These are phyloP conservation scores for Psidium friedrichsthalianum DNA, from an alignment of 345 rosid genomes.

Conservation along the genomic window DNA sequence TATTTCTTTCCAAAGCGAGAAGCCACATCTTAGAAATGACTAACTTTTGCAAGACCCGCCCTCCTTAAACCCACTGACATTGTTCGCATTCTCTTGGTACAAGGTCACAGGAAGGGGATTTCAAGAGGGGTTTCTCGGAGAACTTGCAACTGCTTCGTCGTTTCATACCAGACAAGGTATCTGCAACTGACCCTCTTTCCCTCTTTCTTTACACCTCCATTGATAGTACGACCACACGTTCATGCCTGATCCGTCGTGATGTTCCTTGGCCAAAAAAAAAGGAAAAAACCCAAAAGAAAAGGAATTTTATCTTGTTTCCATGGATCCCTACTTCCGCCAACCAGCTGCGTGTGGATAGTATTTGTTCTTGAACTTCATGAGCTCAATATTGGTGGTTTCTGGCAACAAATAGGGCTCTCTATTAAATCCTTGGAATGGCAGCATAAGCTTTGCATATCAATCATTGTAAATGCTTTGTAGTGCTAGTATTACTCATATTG, in stretches of 20 bases:
- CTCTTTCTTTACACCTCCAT: background rate
- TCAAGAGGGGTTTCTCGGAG: background rate
- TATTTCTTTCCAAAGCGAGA: background rate
- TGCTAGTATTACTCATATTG: background rate
- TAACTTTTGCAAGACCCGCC: background rate
- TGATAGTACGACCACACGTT: background rate
- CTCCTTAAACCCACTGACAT: background rate
- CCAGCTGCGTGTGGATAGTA: background rate
- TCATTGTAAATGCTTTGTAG: background rate
- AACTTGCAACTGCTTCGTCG: background rate
- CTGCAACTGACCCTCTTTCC: background rate
- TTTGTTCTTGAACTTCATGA: background rate
- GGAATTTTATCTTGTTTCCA: background rate
- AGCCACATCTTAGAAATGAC: background rate
- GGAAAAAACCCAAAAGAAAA: background rate
- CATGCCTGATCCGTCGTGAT: background rate
- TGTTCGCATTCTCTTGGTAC: background rate
- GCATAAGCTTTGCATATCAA: background rate
- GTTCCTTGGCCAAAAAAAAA: background rate
- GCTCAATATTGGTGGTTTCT: background rate
- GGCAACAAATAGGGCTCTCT: background rate
- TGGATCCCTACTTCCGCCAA: background rate
- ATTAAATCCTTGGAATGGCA: background rate
- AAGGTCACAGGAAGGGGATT: background rate
- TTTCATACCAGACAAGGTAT: background rate